Percentiles rank a stretch among this genome's conserved stretches.
These are phyloP conservation scores for Synchytrium microbalum DNA, from an alignment of 371 early-diverging fungal species.

Conservation along the genomic window DNA sequence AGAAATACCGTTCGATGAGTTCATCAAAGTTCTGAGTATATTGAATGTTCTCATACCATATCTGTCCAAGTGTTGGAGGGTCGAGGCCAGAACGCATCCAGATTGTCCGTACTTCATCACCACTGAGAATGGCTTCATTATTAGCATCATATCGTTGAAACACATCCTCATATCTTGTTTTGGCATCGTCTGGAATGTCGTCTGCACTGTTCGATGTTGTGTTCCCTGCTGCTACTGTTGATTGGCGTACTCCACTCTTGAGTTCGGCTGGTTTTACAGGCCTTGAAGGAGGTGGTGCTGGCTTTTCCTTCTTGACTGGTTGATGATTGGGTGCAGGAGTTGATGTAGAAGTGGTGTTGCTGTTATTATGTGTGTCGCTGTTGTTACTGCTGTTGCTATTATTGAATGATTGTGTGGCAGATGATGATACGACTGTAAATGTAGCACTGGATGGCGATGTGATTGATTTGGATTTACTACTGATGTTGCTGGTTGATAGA, in stretches of 20 bases:
- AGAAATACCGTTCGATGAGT: background rate
- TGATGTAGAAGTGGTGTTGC: background rate
- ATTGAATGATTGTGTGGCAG: no score
- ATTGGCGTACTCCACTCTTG: background rate
- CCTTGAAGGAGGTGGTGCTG: constrained; percentile 1
- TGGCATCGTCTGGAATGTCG: background rate
- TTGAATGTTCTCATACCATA: background rate
- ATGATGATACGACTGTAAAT: no score
- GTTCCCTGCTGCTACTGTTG: background rate
- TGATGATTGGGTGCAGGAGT: background rate
- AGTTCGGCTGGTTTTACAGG: background rate
- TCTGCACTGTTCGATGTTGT: background rate
- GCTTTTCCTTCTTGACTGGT: background rate
- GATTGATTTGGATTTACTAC: no score
- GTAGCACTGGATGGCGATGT: no score
- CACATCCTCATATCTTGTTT: background rate
- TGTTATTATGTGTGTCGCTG: no score
- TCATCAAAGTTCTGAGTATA: background rate
- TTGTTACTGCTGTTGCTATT: no score
- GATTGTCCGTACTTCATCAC: constrained; percentile 2
- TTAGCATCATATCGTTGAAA: background rate
- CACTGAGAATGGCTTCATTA: background rate
- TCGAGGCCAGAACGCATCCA: background rate
- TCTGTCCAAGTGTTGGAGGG: background rate
- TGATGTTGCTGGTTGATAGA: no score